phyloP scores from a whole-genome alignment of 2,329 filamentous ascomycete genomes.

The Penicillium brasilianum region DNA sequence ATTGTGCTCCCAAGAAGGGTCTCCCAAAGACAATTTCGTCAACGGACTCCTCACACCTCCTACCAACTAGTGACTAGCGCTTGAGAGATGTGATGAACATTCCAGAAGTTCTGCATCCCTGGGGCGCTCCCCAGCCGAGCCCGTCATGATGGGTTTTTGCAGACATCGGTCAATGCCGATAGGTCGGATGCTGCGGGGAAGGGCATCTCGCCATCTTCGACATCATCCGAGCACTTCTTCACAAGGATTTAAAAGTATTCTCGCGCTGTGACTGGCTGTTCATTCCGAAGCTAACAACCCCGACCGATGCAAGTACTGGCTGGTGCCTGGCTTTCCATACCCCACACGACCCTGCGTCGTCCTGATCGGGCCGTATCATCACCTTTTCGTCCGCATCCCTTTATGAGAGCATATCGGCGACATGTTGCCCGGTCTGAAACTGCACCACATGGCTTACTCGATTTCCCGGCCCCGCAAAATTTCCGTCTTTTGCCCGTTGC shows the following conservation, averaged over 20 bases:
- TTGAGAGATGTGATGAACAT: neutral
- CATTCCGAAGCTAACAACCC: slow-evolving; percentile 4
- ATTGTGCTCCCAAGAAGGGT: neutral
- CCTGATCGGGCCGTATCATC: neutral
- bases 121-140: neutral
- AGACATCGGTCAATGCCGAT: slow-evolving; percentile 11
- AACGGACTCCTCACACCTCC: neutral
- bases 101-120: slow-evolving; percentile 4
- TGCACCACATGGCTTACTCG: neutral
- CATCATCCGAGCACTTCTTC: slow-evolving; percentile 7
- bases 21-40: neutral
- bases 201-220: neutral
- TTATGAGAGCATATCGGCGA: neutral
- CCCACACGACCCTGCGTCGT: neutral
- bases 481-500: slow-evolving; percentile 10
- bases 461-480: slow-evolving; percentile 9
- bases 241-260: slow-evolving; percentile 6
- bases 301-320: neutral
- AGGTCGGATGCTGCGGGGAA: slow-evolving; percentile 10
- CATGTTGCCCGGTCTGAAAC: neutral
- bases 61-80: neutral
- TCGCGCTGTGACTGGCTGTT: slow-evolving; percentile 1
- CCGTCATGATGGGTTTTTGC: slow-evolving; percentile 4
- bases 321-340: neutral
- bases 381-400: neutral